phyloP scores from a whole-genome alignment of 176 grass and related monocot genomes.

The Otatea glauca region DNA sequence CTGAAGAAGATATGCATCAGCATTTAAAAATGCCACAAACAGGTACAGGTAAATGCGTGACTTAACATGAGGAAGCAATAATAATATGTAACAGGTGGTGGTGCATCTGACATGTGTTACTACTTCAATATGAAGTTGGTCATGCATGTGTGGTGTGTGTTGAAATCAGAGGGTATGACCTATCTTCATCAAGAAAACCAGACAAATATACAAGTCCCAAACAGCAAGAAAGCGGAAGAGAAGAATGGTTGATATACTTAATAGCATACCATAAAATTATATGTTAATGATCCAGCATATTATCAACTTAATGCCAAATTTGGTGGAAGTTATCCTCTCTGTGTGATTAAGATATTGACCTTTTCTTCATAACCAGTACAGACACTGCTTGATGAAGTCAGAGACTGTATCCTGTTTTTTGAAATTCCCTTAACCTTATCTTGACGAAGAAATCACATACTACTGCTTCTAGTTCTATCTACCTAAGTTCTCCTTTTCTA shows the following conservation, averaged over 20 bases:
- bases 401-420: neutral
- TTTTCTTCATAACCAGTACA: neutral
- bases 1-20: constrained; percentile 42
- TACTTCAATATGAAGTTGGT: neutral
- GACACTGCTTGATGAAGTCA: neutral
- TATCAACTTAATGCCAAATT: neutral
- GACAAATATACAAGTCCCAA: neutral
- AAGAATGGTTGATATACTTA: neutral
- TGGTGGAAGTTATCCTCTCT: neutral
- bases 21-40: neutral
- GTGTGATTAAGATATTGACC: constrained; percentile 8
- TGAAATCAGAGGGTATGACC: neutral
- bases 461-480: neutral
- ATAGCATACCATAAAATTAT: neutral
- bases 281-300: neutral
- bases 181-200: neutral
- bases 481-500: neutral
- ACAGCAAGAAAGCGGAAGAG: neutral
- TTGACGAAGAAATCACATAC: constrained; percentile 16
- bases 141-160: no score
- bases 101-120: neutral
- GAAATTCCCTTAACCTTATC: neutral
- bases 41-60: constrained; percentile 3
- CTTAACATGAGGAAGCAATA: constrained; percentile 6
- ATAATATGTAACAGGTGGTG: neutral